A percentile compares a stretch with the other conserved stretches of the same genome.
Conservation (phyloP, 2,329 filamentous ascomycete genomes). For the Stachybotrys echinatus region DNA sequence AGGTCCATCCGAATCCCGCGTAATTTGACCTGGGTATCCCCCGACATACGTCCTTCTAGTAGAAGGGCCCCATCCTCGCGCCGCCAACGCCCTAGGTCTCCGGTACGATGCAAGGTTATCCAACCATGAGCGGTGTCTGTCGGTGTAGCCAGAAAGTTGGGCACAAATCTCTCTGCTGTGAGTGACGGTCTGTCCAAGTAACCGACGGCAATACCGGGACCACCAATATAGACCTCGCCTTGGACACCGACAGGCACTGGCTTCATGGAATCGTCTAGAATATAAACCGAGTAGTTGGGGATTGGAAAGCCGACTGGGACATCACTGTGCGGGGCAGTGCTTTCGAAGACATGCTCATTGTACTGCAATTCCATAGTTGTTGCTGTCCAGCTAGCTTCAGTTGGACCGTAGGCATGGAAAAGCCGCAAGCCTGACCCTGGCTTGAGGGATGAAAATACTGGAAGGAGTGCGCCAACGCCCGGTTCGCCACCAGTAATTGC, state of each 20-base stretch:
- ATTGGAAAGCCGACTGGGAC: neutral
- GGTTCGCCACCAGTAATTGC: no score
- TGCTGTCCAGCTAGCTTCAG: no score
- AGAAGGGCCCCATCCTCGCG: conserved; percentile 24
- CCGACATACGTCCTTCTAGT: conserved; percentile 29
- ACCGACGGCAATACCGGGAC: conserved; percentile 22
- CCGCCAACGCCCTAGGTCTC: conserved; percentile 12
- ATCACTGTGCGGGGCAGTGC: no score
- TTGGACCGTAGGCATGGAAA: no score
- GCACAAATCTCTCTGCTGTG: conserved; percentile 7
- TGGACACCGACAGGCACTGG: conserved; percentile 17
- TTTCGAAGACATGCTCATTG: no score
- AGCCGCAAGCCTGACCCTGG: no score
- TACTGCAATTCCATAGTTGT: neutral
- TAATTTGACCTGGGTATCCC: conserved; percentile 41
- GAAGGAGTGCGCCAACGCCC: no score
- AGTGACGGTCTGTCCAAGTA: conserved; percentile 27
- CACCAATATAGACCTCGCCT: conserved; percentile 24
- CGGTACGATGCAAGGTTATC: conserved; percentile 9
- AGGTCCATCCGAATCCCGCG: conserved; percentile 40
- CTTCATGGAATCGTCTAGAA: neutral
- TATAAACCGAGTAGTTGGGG: neutral
- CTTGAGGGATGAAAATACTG: no score
- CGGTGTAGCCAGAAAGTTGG: neutral
- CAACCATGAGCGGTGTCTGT: conserved; percentile 3